These are phyloP conservation scores for Porphyrellus cyaneotinctus DNA, from an alignment of 768 basidiomycete genomes.

Conservation along the genomic window DNA sequence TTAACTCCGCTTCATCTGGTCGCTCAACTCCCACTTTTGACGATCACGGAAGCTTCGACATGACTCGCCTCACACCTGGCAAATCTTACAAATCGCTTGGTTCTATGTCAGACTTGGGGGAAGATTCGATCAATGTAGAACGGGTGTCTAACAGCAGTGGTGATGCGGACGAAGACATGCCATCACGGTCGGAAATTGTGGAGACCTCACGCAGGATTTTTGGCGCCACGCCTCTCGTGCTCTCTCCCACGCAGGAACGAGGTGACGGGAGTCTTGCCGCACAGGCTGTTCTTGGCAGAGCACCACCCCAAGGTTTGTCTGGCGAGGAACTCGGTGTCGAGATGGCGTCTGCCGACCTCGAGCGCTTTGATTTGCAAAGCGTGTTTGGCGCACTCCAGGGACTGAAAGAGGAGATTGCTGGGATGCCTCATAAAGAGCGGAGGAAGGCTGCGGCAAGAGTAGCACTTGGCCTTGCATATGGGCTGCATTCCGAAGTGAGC, in stretches of 20 bases:
- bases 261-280: neutral
- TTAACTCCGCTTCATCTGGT: slow-evolving; percentile 20
- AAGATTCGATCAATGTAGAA: slow-evolving; percentile 24
- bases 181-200: slow-evolving; percentile 46
- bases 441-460: slow-evolving; percentile 67
- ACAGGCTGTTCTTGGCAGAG: slow-evolving; percentile 1
- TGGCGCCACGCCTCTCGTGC: slow-evolving; percentile 27
- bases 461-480: slow-evolving; percentile 70
- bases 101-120: slow-evolving; percentile 57
- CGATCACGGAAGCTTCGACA: slow-evolving; percentile 14
- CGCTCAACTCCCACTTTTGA: slow-evolving; percentile 25
- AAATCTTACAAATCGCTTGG: slow-evolving; percentile 50
- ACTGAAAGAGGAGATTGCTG: slow-evolving; percentile 71
- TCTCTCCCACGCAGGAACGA: slow-evolving; percentile 18
- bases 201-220: slow-evolving; percentile 50
- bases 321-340: slow-evolving; percentile 23
- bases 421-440: slow-evolving; percentile 58
- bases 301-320: slow-evolving; percentile 27
- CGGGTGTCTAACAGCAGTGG: neutral
- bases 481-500: slow-evolving; percentile 33
- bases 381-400: slow-evolving; percentile 60
- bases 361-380: slow-evolving; percentile 56
- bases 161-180: slow-evolving; percentile 34
- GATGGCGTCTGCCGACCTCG: slow-evolving; percentile 37
- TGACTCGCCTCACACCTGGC: slow-evolving; percentile 16